phyloP scores from a whole-genome alignment of 495 filamentous ascomycete genomes.

The Usnea hakonensis region DNA sequence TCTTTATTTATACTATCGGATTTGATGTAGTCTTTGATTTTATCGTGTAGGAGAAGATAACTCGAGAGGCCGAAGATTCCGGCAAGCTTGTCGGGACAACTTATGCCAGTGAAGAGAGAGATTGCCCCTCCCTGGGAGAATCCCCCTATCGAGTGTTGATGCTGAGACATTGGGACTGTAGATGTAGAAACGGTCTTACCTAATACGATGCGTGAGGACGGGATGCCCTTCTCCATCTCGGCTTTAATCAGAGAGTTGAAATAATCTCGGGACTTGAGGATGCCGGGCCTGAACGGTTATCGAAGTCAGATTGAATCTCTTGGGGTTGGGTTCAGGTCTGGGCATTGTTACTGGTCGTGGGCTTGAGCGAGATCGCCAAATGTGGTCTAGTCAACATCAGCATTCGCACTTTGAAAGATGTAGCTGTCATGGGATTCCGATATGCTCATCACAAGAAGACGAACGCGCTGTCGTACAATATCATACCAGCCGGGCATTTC shows the following conservation, averaged over 20 bases:
- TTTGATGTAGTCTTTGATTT: conserved; percentile 58
- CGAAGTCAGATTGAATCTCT: neutral
- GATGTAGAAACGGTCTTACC: conserved; percentile 58
- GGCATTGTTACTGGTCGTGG: conserved; percentile 55
- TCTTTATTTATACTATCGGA: conserved; percentile 62
- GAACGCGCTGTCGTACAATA: conserved; percentile 18
- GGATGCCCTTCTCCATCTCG: conserved; percentile 76
- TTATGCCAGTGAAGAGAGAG: conserved; percentile 59
- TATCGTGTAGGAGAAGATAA: conserved; percentile 69
- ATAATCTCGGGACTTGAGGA: conserved; percentile 62
- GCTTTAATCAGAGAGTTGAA: conserved; percentile 75
- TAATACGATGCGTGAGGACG: conserved; percentile 72
- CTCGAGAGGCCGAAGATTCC: conserved; percentile 81
- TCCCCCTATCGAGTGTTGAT: conserved; percentile 28
- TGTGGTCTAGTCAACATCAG: conserved; percentile 12
- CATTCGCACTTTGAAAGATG: neutral
- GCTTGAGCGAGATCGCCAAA: conserved; percentile 39
- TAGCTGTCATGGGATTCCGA: neutral
- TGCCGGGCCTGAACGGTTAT: conserved; percentile 41
- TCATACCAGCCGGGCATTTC: conserved; percentile 36
- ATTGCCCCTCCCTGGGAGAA: conserved; percentile 59
- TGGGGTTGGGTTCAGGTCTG: neutral
- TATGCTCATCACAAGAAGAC: neutral
- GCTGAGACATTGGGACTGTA: conserved; percentile 31
- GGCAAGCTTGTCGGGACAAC: conserved; percentile 63